Evolutionary conservation across 257 asterid species (phyloP), one percentile per base, ranked within the genome.

Genomic region (Cordia subcordata): DNA sequence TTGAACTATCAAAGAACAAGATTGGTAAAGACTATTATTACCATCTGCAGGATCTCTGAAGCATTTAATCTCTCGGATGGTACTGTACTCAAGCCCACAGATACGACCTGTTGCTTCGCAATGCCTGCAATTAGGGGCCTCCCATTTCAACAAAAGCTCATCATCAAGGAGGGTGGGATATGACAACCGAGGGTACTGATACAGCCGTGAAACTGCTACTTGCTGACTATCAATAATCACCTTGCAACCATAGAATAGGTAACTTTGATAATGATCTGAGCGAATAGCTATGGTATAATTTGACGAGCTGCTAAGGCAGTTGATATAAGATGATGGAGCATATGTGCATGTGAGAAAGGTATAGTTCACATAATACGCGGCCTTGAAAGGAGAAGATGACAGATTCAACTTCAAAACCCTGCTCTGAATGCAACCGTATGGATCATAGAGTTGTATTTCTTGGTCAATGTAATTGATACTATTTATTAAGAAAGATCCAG

Each of bases 301-400:
- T 0, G 88, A 77, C 15, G 78, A 65, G 57, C 82, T 83, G 79
- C 95, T 77, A 10, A 88, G 85, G 75, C 96, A 88, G 38, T 60
- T 69, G 20, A 88, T 76, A 50, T 42, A 38, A 9, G 68, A 50
- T 22, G 60, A 65, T 15, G 53, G 60, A 49, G 68, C 23, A 19
- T 52, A 82, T 0, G 79, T 39, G 58, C 96, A 90, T 16, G 74
- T 75, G n/a, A 90, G 73, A 69, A 90, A 76, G 19, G 88, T 87
- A 67, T 70, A 79, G 55, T 66, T 77, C 38, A 51, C 46, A 13
- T 71, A 66, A 68, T 50, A 72, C 13, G 57, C 46, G 12, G 77
- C 55, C 15, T 3, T 27, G 64, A 82, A 90, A 49, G 94, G 91
- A 10, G 95, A 74, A 8, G 76, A 60, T 0, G 93, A 66, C 17